Conservation (phyloP, 169 alveolate genomes). For the Plasmodium inui region DNA sequence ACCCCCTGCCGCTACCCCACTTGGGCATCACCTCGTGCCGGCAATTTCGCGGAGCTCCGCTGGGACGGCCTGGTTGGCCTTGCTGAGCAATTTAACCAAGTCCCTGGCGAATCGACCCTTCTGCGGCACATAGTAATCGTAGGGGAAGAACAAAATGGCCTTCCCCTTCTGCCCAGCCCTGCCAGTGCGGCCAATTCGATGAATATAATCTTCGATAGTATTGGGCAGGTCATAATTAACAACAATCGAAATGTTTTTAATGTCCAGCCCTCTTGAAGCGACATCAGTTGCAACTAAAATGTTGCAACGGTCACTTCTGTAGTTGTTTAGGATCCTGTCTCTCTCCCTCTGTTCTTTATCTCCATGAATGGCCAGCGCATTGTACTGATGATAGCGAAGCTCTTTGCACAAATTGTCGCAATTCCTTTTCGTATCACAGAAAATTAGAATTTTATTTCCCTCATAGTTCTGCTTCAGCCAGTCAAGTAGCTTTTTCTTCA, state of each 20-base stretch:
- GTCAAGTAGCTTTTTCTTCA: conserved; percentile 77
- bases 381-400: conserved; percentile 87
- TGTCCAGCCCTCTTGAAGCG: conserved; percentile 96
- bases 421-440: conserved; percentile 87
- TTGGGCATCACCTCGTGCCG: not conserved
- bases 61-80: conserved; percentile 80
- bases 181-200: conserved; percentile 97
- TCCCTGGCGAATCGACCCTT: conserved; percentile 81
- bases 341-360: conserved; percentile 91
- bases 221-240: conserved; percentile 95
- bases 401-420: conserved; percentile 90
- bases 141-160: conserved; percentile 79
- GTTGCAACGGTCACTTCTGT: conserved; percentile 90
- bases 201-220: conserved; percentile 90
- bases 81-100: conserved; percentile 75
- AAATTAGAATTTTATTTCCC: conserved; percentile 85
- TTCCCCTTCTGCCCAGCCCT: conserved; percentile 92
- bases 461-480: conserved; percentile 80
- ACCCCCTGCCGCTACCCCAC: not conserved
- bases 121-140: conserved; percentile 80
- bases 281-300: conserved; percentile 96
- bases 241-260: conserved; percentile 92
- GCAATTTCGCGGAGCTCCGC: conserved; percentile 73
- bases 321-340: conserved; percentile 87
- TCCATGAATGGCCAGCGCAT: conserved; percentile 93